Base-by-base conservation (phyloP, 179 eudicot species). In the Beta corolliflora region DNA sequence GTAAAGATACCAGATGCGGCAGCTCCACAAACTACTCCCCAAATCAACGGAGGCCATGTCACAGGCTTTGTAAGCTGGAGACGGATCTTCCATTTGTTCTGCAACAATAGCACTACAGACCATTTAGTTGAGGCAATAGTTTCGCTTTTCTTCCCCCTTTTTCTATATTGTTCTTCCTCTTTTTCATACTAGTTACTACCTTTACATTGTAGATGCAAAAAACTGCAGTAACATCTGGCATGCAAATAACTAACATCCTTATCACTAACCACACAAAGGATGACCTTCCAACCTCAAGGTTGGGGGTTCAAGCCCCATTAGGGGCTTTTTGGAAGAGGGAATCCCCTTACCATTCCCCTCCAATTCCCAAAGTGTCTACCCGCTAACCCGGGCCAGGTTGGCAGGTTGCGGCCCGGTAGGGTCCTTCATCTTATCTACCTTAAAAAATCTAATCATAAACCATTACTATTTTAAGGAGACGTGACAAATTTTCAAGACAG, bases 21-120 rank as follows among this genome's bases (percentile, higher is more conserved):
- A 87, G 99, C 99, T 85, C 99, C 99, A 89, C 99, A 96, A 77
- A 96, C 96, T 66, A 96, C 98, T 84, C 99, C 99, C 99, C 99
- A 96, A 44, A 96, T 79, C 85, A 96, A 88, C 46, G 98, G 99
- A 86, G 99, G 97, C 99, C 99, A 94, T 59, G 99, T 96, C 72
- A 96, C 97, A 63, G 97, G 98, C 83, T 96, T 96, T 66, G 94
- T 96, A 73, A 96, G 98, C 83, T 96, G 99, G 89, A 96, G 90
- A 25, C 98, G 95, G 61, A 96, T 94, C 89, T 96, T 96, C 99
- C 99, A 96, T 69, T 79, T 94, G 81, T 94, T 91, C 99, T 96
- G 91, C 74, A 79, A 61, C 53, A 80, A 41, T 50, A 79, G 63
- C 59, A 80, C 71, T 58, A 79, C 9, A 69, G 13, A 80, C 73